phyloP scores from a whole-genome alignment of 768 basidiomycete species.

The Mrakia hoshinonis region DNA sequence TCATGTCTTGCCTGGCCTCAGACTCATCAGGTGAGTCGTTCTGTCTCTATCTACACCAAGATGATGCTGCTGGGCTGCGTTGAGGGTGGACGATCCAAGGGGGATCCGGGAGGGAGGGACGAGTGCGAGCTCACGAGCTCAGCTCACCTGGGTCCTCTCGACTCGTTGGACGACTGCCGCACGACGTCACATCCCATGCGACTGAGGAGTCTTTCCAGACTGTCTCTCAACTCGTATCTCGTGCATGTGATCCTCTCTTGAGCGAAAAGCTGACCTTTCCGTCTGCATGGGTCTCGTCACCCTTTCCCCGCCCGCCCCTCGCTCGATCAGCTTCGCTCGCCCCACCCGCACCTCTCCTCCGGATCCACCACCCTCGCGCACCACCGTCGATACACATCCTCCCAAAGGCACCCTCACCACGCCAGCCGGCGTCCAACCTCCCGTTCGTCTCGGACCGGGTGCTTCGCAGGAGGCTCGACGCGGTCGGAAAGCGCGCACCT shows the following conservation, averaged over 20 bases:
- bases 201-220: too few species aligned
- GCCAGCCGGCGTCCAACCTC: slow-evolving; percentile 35
- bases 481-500: neutral
- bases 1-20: neutral
- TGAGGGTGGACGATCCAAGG: too few species aligned
- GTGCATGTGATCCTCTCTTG: neutral
- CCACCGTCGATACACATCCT: slow-evolving; percentile 1
- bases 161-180: too few species aligned
- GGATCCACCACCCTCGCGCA: slow-evolving; percentile 10
- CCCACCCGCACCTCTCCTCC: neutral
- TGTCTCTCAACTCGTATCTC: neutral
- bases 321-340: neutral
- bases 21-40: neutral
- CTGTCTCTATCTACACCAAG: too few species aligned
- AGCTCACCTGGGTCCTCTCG: too few species aligned
- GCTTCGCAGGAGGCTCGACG: neutral
- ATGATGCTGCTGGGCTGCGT: too few species aligned
- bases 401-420: slow-evolving; percentile 31
- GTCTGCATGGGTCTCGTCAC: too few species aligned
- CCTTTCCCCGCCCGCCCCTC: too few species aligned
- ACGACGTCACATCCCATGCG: too few species aligned
- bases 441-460: neutral
- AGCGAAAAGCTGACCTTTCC: neutral
- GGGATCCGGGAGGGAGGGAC: too few species aligned
- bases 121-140: too few species aligned